Percentiles rank a stretch among this genome's conserved stretches.
Evolutionary conservation across 2,329 filamentous ascomycete genomes (phyloP).

Genomic region (Trichoderma sp.): DNA sequence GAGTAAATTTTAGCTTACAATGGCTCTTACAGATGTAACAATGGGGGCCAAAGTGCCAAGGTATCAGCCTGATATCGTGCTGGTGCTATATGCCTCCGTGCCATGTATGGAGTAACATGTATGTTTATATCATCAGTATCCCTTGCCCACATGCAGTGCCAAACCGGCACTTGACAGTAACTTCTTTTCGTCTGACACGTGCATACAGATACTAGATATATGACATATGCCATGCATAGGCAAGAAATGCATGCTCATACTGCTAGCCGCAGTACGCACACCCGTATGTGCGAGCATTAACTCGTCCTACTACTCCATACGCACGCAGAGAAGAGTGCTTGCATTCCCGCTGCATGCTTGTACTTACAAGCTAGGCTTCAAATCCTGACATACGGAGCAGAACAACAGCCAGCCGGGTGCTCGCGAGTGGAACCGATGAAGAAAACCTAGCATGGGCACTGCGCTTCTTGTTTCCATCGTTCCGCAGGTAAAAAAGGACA

Average conservation of each 20-base stretch:
- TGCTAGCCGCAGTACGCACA: neutral
- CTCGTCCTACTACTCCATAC: neutral
- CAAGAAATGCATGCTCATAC: slow-evolving; percentile 16
- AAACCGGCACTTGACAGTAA: slow-evolving; percentile 4
- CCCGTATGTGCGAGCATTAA: slow-evolving; percentile 8
- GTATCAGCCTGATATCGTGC: neutral
- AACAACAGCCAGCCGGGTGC: neutral
- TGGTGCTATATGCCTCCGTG: neutral
- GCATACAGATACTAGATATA: slow-evolving; percentile 8
- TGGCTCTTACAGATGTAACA: neutral
- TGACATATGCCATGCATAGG: slow-evolving; percentile 21
- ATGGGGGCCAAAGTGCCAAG: neutral
- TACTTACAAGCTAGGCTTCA: neutral
- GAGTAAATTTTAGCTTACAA: neutral
- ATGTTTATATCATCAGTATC: neutral
- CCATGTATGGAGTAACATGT: neutral
- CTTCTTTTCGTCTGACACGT: slow-evolving; percentile 12
- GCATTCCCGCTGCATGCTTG: slow-evolving; percentile 5
- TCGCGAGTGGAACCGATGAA: neutral
- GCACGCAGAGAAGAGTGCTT: neutral
- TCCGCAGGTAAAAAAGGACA: neutral
- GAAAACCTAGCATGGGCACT: neutral
- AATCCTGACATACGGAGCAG: neutral
- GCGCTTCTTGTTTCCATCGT: neutral
- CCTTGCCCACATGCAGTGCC: neutral